Evolutionary conservation across 352 stramenopile species (phyloP).

Genomic region (Globisporangium acanthophoron): DNA sequence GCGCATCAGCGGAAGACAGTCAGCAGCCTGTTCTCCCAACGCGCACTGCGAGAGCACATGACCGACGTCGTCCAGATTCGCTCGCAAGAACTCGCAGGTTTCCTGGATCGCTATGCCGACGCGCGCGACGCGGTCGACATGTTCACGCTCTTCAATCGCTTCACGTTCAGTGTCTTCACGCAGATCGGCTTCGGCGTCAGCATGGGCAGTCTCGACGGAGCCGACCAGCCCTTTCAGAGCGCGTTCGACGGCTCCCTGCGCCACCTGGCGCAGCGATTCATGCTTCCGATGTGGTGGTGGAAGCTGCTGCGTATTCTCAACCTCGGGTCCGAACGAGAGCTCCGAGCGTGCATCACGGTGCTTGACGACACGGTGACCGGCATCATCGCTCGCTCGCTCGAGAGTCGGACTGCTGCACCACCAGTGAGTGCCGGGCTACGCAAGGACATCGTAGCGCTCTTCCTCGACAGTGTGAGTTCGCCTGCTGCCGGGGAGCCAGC

Average conservation of each 20-base stretch:
- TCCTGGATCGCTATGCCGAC: constrained; percentile 15
- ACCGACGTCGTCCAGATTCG: constrained; percentile 21
- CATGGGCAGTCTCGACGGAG: constrained; percentile 11
- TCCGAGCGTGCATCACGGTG: constrained; percentile 23
- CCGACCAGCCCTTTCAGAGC: constrained; percentile 18
- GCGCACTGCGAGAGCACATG: constrained; percentile 18
- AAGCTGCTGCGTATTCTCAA: constrained; percentile 31
- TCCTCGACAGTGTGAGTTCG: constrained; percentile 14
- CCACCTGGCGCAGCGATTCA: constrained; percentile 26
- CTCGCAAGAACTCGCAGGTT: constrained; percentile 11
- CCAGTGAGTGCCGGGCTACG: background rate
- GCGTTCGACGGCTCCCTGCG: constrained; percentile 35
- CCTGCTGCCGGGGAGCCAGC: background rate
- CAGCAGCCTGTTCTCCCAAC: constrained; percentile 23
- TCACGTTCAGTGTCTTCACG: constrained; percentile 46
- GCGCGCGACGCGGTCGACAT: constrained; percentile 20
- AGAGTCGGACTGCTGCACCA: background rate
- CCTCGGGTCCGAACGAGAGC: constrained; percentile 22
- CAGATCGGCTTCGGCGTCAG: constrained; percentile 36
- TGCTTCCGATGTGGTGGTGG: constrained; percentile 33
- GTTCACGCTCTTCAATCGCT: constrained; percentile 29
- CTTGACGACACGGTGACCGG: constrained; percentile 26
- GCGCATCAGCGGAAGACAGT: constrained; percentile 22
- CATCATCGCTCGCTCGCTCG: constrained; percentile 35
- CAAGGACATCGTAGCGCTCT: constrained; percentile 18